phyloP scores from a whole-genome alignment of 2,329 filamentous ascomycete genomes.

The Acarospora socialis region DNA sequence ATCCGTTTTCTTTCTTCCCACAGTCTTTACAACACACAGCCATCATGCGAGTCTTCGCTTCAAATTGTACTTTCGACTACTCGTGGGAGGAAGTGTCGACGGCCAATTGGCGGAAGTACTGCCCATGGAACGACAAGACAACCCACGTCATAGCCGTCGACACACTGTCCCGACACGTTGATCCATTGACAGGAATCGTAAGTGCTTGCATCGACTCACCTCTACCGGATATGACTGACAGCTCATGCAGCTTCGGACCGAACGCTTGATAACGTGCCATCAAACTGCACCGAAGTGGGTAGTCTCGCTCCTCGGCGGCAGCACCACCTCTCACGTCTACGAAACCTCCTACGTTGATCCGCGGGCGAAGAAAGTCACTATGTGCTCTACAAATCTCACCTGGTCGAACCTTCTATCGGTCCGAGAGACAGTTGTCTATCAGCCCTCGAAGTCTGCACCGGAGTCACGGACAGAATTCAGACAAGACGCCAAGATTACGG shows the following conservation, averaged over 20 bases:
- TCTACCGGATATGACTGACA: slow-evolving; percentile 8
- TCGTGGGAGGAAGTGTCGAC: slow-evolving; percentile 97
- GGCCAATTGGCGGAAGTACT: slow-evolving; percentile 98
- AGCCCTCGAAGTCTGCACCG: slow-evolving; percentile 39
- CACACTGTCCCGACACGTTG: slow-evolving; percentile 61
- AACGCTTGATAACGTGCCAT: slow-evolving; percentile 44
- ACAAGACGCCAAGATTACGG: slow-evolving; percentile 85
- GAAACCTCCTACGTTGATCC: slow-evolving; percentile 95
- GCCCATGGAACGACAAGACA: slow-evolving; percentile 97
- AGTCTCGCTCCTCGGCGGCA: slow-evolving; percentile 60
- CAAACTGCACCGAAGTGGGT: slow-evolving; percentile 42
- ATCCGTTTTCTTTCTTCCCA: too few species aligned
- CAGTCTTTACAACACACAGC: too few species aligned
- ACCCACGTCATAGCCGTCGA: slow-evolving; percentile 93
- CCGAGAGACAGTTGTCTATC: slow-evolving; percentile 83
- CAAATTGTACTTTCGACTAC: slow-evolving; percentile 82
- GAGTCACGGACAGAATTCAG: slow-evolving; percentile 59
- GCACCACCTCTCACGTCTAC: slow-evolving; percentile 76
- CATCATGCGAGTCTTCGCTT: slow-evolving; percentile 90
- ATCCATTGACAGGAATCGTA: slow-evolving; percentile 52
- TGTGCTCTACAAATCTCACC: slow-evolving; percentile 92
- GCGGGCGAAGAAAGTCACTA: slow-evolving; percentile 69
- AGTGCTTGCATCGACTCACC: slow-evolving; percentile 21
- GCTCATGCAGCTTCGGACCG: slow-evolving; percentile 46
- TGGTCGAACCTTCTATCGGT: slow-evolving; percentile 82